Base-by-base conservation (phyloP, 441 rosid genomes). In the Iberis amara region DNA sequence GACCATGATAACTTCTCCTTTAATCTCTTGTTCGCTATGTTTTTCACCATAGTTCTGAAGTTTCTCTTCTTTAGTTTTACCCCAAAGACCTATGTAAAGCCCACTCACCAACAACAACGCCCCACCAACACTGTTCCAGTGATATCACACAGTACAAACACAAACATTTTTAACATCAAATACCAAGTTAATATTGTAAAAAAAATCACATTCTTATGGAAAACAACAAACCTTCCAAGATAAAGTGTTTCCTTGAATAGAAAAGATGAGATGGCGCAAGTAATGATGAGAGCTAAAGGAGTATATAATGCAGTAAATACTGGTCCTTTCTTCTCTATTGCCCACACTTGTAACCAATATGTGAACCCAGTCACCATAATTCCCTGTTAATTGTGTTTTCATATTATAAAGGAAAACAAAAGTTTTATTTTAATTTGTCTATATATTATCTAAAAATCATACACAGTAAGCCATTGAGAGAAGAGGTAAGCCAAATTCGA, bases 31-130 rank as follows among this genome's bases (percentile, higher is more conserved):
- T 76, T 62, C 67, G 61, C 43, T 47, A 66, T 62, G 73, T 45
- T 62, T 56, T 30, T 47, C 58, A 41, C 11, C 65, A 46, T 13
- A 47, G 42, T 6, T 36, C 7, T 18, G 47, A 7, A 43, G 41
- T 43, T 66, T 6, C 10, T 55, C 83, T 57, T 85, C 95, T 57
- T 64, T 78, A 59, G 66, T 76, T 68, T 86, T 85, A 31, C 90
- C 95, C 97, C 95, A 89, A 8, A 89, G 32, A 24, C 85, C 87
- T 61, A 72, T 47, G 59, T 85, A 85, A 35, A 89, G 88, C 35
- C 95, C 95, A 42, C 64, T 60, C 67, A 85, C 89, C 65, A 89
- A 65, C 71, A 89, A 58, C 30, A 71, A 46, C 7, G 76, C 85
- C 46, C 86, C 96, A 57, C 77, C 77, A 68, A 76, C 66, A 53